Conservation (phyloP, 2,329 filamentous ascomycete genomes). For the Diaporthe amygdali region DNA sequence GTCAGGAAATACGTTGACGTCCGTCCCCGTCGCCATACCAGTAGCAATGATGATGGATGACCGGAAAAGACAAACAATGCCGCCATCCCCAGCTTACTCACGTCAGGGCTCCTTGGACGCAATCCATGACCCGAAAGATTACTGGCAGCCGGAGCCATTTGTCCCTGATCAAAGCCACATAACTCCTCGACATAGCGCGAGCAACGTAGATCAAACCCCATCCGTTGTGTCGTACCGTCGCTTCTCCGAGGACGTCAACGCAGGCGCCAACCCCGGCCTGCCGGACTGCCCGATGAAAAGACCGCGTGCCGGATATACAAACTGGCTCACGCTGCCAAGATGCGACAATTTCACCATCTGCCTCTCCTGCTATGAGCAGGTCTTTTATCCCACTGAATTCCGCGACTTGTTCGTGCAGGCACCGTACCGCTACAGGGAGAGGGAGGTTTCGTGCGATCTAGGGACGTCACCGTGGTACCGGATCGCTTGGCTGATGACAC, state of each 20-base stretch:
- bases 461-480: constrained; percentile 80
- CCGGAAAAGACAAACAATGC: constrained; percentile 29
- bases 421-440: constrained; percentile 59
- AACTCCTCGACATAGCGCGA: constrained; percentile 33
- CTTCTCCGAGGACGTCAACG: constrained; percentile 58
- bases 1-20: not conserved
- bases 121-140: constrained; percentile 30
- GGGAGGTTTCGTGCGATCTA: constrained; percentile 76
- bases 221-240: constrained; percentile 53
- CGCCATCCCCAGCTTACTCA: constrained; percentile 27
- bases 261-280: constrained; percentile 52
- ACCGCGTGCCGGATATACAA: constrained; percentile 67
- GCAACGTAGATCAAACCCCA: constrained; percentile 41
- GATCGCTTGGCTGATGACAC: constrained; percentile 81
- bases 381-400: constrained; percentile 74
- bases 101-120: constrained; percentile 32
- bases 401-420: constrained; percentile 69
- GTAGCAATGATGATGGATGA: constrained; percentile 26
- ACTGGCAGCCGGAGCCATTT: constrained; percentile 50
- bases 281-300: constrained; percentile 73
- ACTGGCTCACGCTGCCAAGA: constrained; percentile 81
- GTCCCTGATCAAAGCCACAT: not conserved
- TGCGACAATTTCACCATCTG: constrained; percentile 80
- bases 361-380: constrained; percentile 74
- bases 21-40: not conserved